Evolutionary conservation across 1,284 basidiomycete species (phyloP).

Genomic region (Moesziomyces sp.): DNA sequence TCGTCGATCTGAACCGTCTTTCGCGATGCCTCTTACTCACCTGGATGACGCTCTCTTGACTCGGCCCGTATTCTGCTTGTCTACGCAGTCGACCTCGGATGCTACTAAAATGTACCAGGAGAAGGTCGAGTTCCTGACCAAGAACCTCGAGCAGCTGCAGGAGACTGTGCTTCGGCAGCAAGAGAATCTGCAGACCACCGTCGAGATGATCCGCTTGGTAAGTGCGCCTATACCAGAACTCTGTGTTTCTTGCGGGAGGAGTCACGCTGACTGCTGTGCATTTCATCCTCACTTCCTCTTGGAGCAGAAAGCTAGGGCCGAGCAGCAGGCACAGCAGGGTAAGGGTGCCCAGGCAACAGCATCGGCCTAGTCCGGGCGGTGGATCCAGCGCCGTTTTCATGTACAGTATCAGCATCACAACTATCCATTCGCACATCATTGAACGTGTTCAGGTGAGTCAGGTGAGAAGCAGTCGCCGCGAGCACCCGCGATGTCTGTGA

Average conservation of each 20-base stretch:
- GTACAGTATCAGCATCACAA: neutral
- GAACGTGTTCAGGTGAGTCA: too few species aligned
- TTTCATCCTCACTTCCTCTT: too few species aligned
- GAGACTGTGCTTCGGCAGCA: constrained; percentile 64
- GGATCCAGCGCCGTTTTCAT: neutral
- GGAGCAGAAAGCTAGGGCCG: constrained; percentile 41
- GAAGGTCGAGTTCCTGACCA: constrained; percentile 60
- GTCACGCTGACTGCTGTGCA: too few species aligned
- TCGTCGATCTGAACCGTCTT: neutral
- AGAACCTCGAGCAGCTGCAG: constrained; percentile 64
- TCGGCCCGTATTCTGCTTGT: neutral
- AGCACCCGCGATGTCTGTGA: too few species aligned
- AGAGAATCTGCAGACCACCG: constrained; percentile 63
- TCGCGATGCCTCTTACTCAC: neutral
- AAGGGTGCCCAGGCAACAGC: constrained; percentile 17
- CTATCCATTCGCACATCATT: too few species aligned
- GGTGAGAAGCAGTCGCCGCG: too few species aligned
- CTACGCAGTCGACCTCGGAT: constrained; percentile 49
- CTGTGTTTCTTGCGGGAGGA: too few species aligned
- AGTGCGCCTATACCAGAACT: constrained; percentile 12
- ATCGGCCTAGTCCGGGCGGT: neutral
- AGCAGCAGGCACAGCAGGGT: constrained; percentile 25
- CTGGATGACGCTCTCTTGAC: neutral
- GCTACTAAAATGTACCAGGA: constrained; percentile 61
- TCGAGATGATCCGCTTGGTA: constrained; percentile 62